A percentile compares a stretch with the other conserved stretches of the same genome.
These are phyloP conservation scores for Coemansia interrupta DNA, from an alignment of 192 early-diverging fungal genomes.

Conservation along the genomic window DNA sequence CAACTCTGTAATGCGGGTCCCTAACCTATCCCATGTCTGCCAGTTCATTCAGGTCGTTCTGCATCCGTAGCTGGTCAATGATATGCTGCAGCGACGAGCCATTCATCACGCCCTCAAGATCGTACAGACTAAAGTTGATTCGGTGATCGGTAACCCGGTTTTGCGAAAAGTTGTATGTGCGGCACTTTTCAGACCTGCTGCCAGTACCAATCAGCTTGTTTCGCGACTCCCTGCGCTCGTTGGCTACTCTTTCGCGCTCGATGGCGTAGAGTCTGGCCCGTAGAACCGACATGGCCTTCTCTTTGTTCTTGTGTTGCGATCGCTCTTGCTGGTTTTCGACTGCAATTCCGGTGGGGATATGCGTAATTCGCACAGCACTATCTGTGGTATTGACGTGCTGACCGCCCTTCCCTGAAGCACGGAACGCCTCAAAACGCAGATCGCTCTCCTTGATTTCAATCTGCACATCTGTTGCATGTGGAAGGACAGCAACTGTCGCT, in stretches of 20 bases:
- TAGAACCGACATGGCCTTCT: conserved; percentile 80
- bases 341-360: conserved; percentile 84
- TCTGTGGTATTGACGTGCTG: conserved; percentile 97
- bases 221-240: conserved; percentile 58
- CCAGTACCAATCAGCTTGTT: conserved; percentile 67
- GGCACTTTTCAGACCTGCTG: conserved; percentile 75
- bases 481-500: conserved; percentile 73
- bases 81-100: conserved; percentile 49
- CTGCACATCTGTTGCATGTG: conserved; percentile 68
- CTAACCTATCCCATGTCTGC: conserved; percentile 20
- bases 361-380: conserved; percentile 88
- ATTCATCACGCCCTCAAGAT: conserved; percentile 63
- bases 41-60: conserved; percentile 52
- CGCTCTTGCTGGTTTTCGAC: conserved; percentile 87
- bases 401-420: conserved; percentile 79
- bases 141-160: conserved; percentile 80
- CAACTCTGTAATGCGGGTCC: not conserved
- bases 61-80: conserved; percentile 52
- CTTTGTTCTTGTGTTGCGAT: conserved; percentile 90
- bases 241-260: conserved; percentile 59
- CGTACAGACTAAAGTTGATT: conserved; percentile 68
- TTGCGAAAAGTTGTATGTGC: conserved; percentile 81
- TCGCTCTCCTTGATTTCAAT: conserved; percentile 65
- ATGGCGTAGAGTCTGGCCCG: conserved; percentile 72
- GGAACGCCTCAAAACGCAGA: conserved; percentile 67